Evolutionary conservation across 2,329 filamentous ascomycete genomes (phyloP), one percentile per base, ranked within the genome.

Genomic region (Helminthosporium solani): DNA sequence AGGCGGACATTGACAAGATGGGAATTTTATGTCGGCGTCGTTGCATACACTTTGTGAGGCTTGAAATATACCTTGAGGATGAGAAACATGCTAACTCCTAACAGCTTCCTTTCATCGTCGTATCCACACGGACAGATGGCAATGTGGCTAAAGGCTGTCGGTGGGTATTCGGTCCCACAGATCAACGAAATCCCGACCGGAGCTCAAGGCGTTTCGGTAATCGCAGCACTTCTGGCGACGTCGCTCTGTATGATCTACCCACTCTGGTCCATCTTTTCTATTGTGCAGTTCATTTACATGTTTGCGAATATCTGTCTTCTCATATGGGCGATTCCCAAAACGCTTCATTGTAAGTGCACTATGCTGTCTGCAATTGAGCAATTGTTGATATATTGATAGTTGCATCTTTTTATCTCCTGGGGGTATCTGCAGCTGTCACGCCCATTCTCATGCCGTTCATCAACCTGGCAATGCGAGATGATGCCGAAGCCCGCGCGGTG

Each of bases 181-280:
- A 73, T 78, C 47, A 79, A 80, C 58, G 67, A 74, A 11, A 70
- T 79, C 1, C 77, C 77, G 0, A 79, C 77, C 0, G 75, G 71
- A 7, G 72, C 70, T 0, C 73, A 76, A 40, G 75, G 71, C n/a
- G 73, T 79, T 33, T 73, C 69, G 0, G 76, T 78, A 4, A 60
- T 79, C 8, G 65, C 73, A 0, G 78, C 76, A 0, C 74, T 78
- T 61, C 57, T 79, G 0, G 76, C 76, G 0, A 76, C 76, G 0
- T 78, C 76, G 0, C 58, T 80, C 6, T 77, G 76, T 7, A 72
- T 75, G 38, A 76, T 79, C 1, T 78, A 78, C 38, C 76, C 76
- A 0, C 60, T 73, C 0, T 79, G 77, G 77, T 57, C 67, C 2
- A 73, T 79, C 4, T 78, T 76, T 50, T 72, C 70, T 0, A 62